Conservation (phyloP, 805 yeast species). For the Pichia phayaonensis region DNA sequence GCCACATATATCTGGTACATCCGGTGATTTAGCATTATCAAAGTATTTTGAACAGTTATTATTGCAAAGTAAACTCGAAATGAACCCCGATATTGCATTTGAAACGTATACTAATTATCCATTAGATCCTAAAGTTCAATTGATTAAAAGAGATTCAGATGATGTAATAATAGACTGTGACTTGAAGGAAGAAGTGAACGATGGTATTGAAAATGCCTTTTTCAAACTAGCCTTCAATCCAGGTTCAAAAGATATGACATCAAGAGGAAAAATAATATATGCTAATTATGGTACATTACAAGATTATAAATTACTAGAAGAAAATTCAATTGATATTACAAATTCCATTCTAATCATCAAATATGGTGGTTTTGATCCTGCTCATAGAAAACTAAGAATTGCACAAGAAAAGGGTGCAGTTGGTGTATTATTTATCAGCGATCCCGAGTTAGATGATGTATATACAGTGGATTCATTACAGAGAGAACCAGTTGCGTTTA, state of each 20-base stretch:
- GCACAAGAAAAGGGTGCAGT: constrained; percentile 53
- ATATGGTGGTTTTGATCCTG: constrained; percentile 43
- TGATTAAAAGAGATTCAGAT: constrained; percentile 17
- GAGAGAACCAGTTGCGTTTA: constrained; percentile 46
- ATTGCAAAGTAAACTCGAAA: constrained; percentile 46
- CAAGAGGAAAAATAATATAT: constrained; percentile 47
- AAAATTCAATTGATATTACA: constrained; percentile 32
- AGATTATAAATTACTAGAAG: constrained; percentile 42
- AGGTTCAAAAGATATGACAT: constrained; percentile 51
- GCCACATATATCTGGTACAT: constrained; percentile 86
- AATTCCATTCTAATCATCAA: constrained; percentile 53
- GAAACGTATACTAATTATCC: constrained; percentile 65
- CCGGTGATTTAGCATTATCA: constrained; percentile 72
- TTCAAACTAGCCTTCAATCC: constrained; percentile 54
- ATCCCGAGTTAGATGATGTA: constrained; percentile 23
- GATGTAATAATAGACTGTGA: constrained; percentile 15
- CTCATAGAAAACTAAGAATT: constrained; percentile 41
- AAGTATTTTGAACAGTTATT: constrained; percentile 56
- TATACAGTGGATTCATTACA: constrained; percentile 41
- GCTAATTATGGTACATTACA: constrained; percentile 56
- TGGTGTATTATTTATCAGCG: constrained; percentile 63
- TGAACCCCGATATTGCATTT: constrained; percentile 43
- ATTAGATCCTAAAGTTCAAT: constrained; percentile 20
- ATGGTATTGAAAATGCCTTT: constrained; percentile 6
- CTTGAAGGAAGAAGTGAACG: constrained; percentile 17